phyloP scores from a whole-genome alignment of 2,329 filamentous ascomycete genomes.

The Ceratocystis huliohia region DNA sequence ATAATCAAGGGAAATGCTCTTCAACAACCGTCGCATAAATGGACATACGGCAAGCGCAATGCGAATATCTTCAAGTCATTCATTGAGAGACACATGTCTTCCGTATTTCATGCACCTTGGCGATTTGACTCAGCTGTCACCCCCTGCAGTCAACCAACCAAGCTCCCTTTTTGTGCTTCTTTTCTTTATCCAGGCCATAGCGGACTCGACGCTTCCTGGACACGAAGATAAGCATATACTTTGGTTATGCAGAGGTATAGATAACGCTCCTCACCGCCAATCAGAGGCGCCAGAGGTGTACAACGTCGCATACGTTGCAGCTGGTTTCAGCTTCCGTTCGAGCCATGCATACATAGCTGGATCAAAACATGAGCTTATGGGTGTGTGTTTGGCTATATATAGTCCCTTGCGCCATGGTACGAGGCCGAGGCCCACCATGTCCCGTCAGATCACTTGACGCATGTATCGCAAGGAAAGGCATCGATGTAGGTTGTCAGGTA shows the following conservation, averaged over 20 bases:
- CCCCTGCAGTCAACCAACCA: not conserved
- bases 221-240: not conserved
- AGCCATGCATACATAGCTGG: not conserved
- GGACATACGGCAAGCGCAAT: not conserved
- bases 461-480: too few relatives aligned
- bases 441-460: not conserved
- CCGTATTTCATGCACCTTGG: conserved; percentile 1
- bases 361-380: not conserved
- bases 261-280: conserved; percentile 2
- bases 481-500: too few relatives aligned
- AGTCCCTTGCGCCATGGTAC: not conserved
- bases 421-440: not conserved
- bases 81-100: not conserved
- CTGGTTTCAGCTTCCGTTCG: not conserved
- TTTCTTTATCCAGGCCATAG: not conserved
- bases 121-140: not conserved
- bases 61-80: not conserved
- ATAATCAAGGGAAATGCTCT: not conserved
- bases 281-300: not conserved
- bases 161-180: not conserved
- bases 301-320: not conserved
- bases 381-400: not conserved
- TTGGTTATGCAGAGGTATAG: not conserved
- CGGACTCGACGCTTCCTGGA: not conserved
- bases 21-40: too few relatives aligned